A percentile compares a stretch with the other conserved stretches of the same genome.
Conservation (phyloP, 495 filamentous ascomycete species). For the Xanthoparmelia taractica region DNA sequence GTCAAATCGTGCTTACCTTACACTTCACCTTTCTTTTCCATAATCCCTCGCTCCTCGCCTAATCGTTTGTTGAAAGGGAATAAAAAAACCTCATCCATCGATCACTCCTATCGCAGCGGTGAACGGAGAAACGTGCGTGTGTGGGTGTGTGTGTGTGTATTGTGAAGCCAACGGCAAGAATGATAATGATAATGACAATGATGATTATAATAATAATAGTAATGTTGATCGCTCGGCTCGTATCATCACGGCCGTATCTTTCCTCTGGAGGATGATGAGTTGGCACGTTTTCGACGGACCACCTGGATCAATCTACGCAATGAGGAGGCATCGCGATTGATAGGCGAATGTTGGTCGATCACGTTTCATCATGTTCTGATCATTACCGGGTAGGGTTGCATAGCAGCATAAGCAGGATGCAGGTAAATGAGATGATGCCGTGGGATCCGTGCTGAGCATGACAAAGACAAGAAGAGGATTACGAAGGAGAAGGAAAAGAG, state of each 20-base stretch:
- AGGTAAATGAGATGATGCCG: neutral
- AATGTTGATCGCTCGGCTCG: neutral
- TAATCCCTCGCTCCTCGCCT: neutral
- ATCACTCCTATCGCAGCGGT: neutral
- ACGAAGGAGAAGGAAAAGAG: no score
- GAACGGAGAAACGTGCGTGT: neutral
- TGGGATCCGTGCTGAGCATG: neutral
- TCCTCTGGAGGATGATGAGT: neutral
- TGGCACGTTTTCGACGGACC: neutral
- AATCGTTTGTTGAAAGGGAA: neutral
- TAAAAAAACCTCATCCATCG: neutral
- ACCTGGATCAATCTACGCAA: neutral
- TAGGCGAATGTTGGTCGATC: neutral
- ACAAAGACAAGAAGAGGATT: no score
- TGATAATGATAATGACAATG: neutral
- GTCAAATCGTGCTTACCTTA: neutral
- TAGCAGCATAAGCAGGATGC: no score
- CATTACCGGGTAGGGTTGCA: neutral
- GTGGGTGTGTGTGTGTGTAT: no score
- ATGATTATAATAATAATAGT: neutral
- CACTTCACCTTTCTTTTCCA: neutral
- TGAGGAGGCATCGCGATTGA: neutral
- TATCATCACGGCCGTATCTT: neutral
- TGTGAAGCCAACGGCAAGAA: neutral
- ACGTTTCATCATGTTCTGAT: neutral